Base-by-base conservation (phyloP, 2,329 filamentous ascomycete species). In the Boeremia exigua region DNA sequence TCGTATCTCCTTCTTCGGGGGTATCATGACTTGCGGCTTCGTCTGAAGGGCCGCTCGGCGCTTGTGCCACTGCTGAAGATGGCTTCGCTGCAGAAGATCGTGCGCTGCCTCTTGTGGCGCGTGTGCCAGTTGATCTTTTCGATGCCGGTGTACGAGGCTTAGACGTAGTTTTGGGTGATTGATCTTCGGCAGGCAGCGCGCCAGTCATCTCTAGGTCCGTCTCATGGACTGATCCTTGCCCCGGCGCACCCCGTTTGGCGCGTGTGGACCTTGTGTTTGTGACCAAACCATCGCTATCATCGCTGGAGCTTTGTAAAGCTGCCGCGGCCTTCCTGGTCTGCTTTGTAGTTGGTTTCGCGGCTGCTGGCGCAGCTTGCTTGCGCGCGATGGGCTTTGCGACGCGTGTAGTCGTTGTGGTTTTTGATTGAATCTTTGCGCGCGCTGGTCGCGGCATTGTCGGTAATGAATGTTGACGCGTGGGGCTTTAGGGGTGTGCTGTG, bases 271-370 rank as follows among this genome's bases (percentile, higher is more conserved):
- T 61, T 15, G 65, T 55, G 46, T 60, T 74, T 6, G 66, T 68
- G 19, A 75, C 69, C 10, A 76, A 62, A 3, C 73, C 71, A 64
- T 76, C 71, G 54, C 70, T 73, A 49, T 77, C 75, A 36, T 75
- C 71, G 56, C 73, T 75, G 59, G 70, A 63, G 46, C 54, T 66
- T 12, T 69, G 59, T 23, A 59, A 36, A 19, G 54, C 48, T 23
- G 69, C 58, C 6, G 42, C 49, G 12, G 48, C 46, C 19, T 62
- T 63, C n/a, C 36, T 60, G 25, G 57, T 56, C 30, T 58, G 54
- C 27, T 62, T 54, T 56, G 65, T 42, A n/a, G 60, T 52, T 12
- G 63, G 34, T 57, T 69, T 61, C 28, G 56, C 39, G 39, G 44
- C 29, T 52, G 61, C 39, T 56, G 67, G 58, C 44, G 51, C 43